Evolutionary conservation across 805 yeast genomes (phyloP), one percentile per base, ranked within the genome.

Genomic region (Geotrichum ghanense): DNA sequence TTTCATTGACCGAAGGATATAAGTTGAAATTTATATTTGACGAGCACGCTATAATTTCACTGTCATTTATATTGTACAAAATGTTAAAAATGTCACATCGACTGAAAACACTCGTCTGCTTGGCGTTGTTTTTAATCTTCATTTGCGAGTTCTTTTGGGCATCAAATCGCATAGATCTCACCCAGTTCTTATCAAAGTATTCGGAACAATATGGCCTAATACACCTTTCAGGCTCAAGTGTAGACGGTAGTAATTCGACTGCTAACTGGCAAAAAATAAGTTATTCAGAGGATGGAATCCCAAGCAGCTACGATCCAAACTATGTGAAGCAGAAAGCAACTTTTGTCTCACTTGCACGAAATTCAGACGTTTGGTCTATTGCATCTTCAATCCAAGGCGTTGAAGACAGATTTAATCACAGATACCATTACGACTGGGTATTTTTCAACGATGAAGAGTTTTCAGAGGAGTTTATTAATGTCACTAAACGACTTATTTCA

Each of bases 371-470:
- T 2, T 74, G 71, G 57, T 65, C 64, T 12, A 68, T 84, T 58
- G 60, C 79, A 3, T 71, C 72, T 40, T 73, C 90, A 3, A 75
- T 84, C 44, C 73, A 76, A 52, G 71, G 72, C 48, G 75, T 79
- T 42, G 84, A 83, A 57, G 79, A 74, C 52, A 64, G 89, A 34
- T 83, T 82, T 67, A 84, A 84, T 62, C 27, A 57, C 39, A 66
- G 70, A 45, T 80, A 62, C 58, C 73, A 78, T 53, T 83, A 84
- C 57, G 92, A 84, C 61, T 84, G 88, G 86, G 80, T 83, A 2
- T 84, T 85, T 55, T 62, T 84, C 43, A 85, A 85, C 60, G 88
- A 85, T 57, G 74, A 69, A 50, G 76, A 74, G 2, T 85, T 85
- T 60, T 59, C 71, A 40, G 71, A 69, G 2, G 75, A 74, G 51